Evolutionary conservation across 2,329 filamentous ascomycete species (phyloP), one percentile per base, ranked within the genome.

Genomic region (Aureobasidium sp.): DNA sequence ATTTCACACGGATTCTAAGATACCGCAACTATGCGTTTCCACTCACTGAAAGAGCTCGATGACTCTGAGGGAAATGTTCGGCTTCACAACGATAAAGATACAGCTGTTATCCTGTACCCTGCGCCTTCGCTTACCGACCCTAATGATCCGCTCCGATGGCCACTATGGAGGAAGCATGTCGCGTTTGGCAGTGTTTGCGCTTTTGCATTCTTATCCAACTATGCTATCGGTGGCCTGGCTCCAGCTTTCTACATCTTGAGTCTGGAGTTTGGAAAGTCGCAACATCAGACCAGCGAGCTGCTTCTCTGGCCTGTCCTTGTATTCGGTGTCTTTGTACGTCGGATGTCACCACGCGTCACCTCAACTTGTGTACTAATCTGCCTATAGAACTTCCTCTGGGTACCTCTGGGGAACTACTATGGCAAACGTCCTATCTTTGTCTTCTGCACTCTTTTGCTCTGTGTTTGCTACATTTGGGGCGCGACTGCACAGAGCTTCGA

Each of bases 91-190:
- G 45, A 61, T 16, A 63, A 48, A 21, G 64, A 64, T 13, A 62
- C 67, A 14, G 64, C 65, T 44, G 62, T 77, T 34, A 75, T 81
- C 16, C 69, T 81, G 8, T 72, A 80, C n/a, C 80, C 80, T 8
- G 74, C 76, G 51, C 79, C 80, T 0, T 77, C 76, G 27, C 64
- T 71, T 2, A 72, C 75, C 45, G 75, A 81, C 63, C 71, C 77
- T 4, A 76, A 79, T 62, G 79, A 82, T 64, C 79, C 79, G 8
- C 71, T 82, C 3, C 72, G 76, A 50, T 81, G 78, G 78, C 74
- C 74, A 5, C 68, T 67, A n/a, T 72, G 70, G 66, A 80, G 78
- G 73, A 82, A 82, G 64, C 70, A 71, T 44, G 67, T 78, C 39
- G 73, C 74, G 16, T 78, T 79, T 65, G 67, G 68, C 21, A 71